A percentile compares a stretch with the other conserved stretches of the same genome.
Conservation (phyloP, 23 red algal genomes). For the Cyanidium caldarium region DNA sequence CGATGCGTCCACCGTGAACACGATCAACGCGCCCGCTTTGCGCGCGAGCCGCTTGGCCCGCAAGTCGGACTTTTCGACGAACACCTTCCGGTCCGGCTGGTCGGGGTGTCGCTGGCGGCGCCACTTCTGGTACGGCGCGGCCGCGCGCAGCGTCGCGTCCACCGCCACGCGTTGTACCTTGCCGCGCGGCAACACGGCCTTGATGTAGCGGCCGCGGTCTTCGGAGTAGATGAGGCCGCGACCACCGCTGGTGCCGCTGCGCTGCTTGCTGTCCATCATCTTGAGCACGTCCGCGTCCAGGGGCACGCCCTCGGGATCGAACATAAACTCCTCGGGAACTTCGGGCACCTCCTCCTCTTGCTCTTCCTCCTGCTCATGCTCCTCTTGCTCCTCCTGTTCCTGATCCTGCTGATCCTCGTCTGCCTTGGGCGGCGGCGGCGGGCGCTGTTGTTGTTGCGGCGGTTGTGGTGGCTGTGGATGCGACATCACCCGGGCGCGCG, state of each 20-base stretch:
- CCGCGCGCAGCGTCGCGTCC: slow-evolving; percentile 85
- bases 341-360: slow-evolving; percentile 46
- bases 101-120: slow-evolving; percentile 24
- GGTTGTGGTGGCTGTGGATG: no score
- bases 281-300: slow-evolving; percentile 86
- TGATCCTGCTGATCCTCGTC: slow-evolving; percentile 24
- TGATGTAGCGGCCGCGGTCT: slow-evolving; percentile 96
- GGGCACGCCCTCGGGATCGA: slow-evolving; percentile 88
- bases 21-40: slow-evolving; percentile 79
- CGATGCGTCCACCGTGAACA: slow-evolving; percentile 89
- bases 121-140: slow-evolving; percentile 76
- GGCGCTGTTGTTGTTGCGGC: slow-evolving; percentile 39
- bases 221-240: slow-evolving; percentile 78
- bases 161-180: slow-evolving; percentile 57
- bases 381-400: slow-evolving; percentile 30
- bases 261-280: slow-evolving; percentile 55
- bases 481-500: slow-evolving; percentile 27
- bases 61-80: slow-evolving; percentile 76
- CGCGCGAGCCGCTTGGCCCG: slow-evolving; percentile 70
- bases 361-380: slow-evolving; percentile 54
- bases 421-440: slow-evolving; percentile 45
- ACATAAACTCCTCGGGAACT: slow-evolving; percentile 97
- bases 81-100: slow-evolving; percentile 28
- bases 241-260: slow-evolving; percentile 49
- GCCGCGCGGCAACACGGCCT: slow-evolving; percentile 83